A percentile compares a stretch with the other conserved stretches of the same genome.
Conservation (phyloP, 2,329 filamentous ascomycete species). For the Venturia oleaginea region DNA sequence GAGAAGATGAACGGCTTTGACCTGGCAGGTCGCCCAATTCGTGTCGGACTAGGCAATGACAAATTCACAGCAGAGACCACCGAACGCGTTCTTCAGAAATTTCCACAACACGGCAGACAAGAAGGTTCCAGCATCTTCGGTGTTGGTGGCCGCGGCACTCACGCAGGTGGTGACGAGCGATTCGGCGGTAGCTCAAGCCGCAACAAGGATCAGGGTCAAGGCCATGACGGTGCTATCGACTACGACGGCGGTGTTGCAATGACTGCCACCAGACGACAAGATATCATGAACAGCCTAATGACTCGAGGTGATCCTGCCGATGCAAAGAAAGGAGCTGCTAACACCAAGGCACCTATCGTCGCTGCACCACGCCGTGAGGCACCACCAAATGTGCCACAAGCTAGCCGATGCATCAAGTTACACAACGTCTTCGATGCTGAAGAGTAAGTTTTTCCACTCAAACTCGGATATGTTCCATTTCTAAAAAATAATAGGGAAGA, state of each 20-base stretch:
- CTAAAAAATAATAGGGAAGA: constrained; percentile 55
- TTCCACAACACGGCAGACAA: constrained; percentile 70
- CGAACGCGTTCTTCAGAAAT: constrained; percentile 83
- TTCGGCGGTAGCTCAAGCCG: constrained; percentile 88
- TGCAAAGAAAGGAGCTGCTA: constrained; percentile 57
- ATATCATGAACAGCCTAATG: constrained; percentile 96
- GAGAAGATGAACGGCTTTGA: constrained; percentile 99
- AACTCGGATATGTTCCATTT: neutral
- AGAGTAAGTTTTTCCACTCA: constrained; percentile 55
- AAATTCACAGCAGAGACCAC: constrained; percentile 98
- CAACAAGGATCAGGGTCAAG: constrained; percentile 78
- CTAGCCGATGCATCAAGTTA: constrained; percentile 85
- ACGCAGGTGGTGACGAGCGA: constrained; percentile 59
- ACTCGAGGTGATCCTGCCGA: constrained; percentile 69
- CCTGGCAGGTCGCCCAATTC: constrained; percentile 91
- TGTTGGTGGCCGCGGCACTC: constrained; percentile 74
- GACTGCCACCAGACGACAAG: constrained; percentile 98
- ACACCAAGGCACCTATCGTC: constrained; percentile 41
- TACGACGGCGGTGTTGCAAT: constrained; percentile 98
- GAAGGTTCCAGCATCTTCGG: constrained; percentile 91
- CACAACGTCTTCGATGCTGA: constrained; percentile 92
- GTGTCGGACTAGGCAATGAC: constrained; percentile 98
- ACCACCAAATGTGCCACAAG: constrained; percentile 81
- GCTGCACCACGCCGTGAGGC: constrained; percentile 46
- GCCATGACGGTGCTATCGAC: constrained; percentile 87